phyloP scores from a whole-genome alignment of 1,284 basidiomycete species.

The Ustilago nuda region DNA sequence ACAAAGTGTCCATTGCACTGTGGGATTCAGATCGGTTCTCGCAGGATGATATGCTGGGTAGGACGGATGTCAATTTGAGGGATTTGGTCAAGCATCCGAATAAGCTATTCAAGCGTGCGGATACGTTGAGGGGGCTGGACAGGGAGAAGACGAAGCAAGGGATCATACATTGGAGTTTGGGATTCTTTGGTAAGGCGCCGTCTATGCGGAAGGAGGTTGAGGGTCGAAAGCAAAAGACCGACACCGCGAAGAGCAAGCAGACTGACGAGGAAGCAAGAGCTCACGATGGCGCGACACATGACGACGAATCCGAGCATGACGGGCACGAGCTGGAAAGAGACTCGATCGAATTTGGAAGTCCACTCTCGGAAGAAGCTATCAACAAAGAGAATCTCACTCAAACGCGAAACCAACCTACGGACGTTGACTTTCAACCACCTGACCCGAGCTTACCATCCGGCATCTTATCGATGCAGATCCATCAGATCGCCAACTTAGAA shows the following conservation, averaged over 20 bases:
- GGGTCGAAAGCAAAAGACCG: not conserved
- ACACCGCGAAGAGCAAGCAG: not conserved
- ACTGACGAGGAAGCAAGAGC: not conserved
- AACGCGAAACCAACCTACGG: slow-evolving; percentile 35
- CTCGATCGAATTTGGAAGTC: slow-evolving; percentile 16
- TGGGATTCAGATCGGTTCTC: slow-evolving; percentile 71
- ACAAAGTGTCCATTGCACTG: slow-evolving; percentile 59
- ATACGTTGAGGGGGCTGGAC: slow-evolving; percentile 32
- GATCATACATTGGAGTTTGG: slow-evolving; percentile 39
- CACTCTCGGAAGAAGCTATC: slow-evolving; percentile 14
- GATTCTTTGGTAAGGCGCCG: slow-evolving; percentile 47
- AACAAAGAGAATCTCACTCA: slow-evolving; percentile 29
- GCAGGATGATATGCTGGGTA: slow-evolving; percentile 71
- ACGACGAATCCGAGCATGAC: slow-evolving; percentile 7
- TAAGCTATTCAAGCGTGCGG: slow-evolving; percentile 27
- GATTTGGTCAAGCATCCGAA: slow-evolving; percentile 67
- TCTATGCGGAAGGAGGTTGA: slow-evolving; percentile 11
- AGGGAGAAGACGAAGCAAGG: slow-evolving; percentile 58
- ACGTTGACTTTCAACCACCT: slow-evolving; percentile 50
- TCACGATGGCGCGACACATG: not conserved
- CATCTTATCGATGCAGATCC: slow-evolving; percentile 54
- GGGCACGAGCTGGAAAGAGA: slow-evolving; percentile 18
- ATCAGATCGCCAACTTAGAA: slow-evolving; percentile 66
- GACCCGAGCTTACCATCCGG: slow-evolving; percentile 38
- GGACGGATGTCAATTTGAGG: slow-evolving; percentile 70